A percentile compares a stretch with the other conserved stretches of the same genome.
Evolutionary conservation across 2,329 filamentous ascomycete genomes (phyloP).

Genomic region (Didymosphaeria variabile): DNA sequence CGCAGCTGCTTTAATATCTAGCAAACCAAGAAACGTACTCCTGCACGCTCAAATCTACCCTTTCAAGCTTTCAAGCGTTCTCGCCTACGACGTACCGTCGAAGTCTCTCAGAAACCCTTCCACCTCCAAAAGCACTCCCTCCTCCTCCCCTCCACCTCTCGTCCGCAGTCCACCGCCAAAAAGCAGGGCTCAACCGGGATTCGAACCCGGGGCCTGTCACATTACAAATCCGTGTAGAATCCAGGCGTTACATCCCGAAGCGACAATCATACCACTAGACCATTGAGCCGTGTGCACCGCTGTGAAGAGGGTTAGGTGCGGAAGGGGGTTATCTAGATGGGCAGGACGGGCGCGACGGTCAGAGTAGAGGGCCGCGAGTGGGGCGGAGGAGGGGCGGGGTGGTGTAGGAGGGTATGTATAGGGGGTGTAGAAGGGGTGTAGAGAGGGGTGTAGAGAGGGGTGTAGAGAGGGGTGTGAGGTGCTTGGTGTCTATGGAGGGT

Average conservation of each 20-base stretch:
- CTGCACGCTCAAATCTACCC: no score
- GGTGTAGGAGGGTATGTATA: accelerated
- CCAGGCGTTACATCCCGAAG: constrained; percentile 18
- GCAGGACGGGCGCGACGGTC: no score
- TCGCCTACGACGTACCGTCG: no score
- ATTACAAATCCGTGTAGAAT: constrained; percentile 17
- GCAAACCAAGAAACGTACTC: no score
- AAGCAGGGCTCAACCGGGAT: constrained; percentile 23
- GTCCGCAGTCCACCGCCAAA: not conserved
- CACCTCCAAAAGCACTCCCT: not conserved
- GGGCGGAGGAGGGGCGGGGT: not conserved
- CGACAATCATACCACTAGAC: constrained; percentile 17
- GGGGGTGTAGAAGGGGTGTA: no score
- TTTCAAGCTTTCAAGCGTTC: no score
- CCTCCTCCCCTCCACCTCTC: not conserved
- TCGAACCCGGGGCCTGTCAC: constrained; percentile 42
- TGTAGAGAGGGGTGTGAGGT: no score
- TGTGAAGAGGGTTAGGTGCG: not conserved
- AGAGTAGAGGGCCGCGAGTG: not conserved
- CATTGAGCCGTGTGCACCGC: not conserved
- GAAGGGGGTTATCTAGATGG: not conserved
- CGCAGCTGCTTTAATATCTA: no score
- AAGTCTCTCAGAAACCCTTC: no score
- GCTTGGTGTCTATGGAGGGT: no score
- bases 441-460: no score